A percentile compares a stretch with the other conserved stretches of the same genome.
These are phyloP conservation scores for Penicillium waksmanii DNA, from an alignment of 495 filamentous ascomycete species.

Conservation along the genomic window DNA sequence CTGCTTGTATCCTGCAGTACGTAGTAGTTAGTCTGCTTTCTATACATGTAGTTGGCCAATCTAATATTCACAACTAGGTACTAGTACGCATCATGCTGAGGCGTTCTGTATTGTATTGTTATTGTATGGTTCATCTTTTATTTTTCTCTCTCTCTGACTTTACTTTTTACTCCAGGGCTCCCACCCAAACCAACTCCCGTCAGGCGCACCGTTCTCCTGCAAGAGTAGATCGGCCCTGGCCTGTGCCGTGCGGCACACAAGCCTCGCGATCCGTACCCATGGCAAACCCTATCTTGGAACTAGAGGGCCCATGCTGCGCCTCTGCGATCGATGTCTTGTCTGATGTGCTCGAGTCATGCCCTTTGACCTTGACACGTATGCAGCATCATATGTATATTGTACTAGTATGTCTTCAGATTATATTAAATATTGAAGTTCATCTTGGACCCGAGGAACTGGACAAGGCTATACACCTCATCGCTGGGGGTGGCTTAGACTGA, in stretches of 20 bases:
- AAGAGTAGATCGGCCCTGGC: constrained; percentile 7
- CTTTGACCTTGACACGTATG: background rate
- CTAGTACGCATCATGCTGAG: too few species aligned
- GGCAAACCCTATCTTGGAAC: constrained; percentile 22
- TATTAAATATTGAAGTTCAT: background rate
- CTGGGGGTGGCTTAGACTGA: background rate
- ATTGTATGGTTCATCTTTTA: background rate
- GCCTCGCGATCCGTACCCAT: constrained; percentile 20
- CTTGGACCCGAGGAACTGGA: constrained; percentile 1
- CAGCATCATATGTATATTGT: too few species aligned
- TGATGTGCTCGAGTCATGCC: background rate
- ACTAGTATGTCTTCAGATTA: too few species aligned
- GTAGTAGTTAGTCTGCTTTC: too few species aligned
- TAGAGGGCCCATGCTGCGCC: background rate
- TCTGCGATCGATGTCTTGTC: background rate
- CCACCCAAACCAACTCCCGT: background rate
- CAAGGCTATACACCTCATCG: background rate
- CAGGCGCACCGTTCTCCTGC: background rate
- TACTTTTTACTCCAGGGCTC: background rate
- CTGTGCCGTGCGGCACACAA: constrained; percentile 17
- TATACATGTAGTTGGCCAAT: too few species aligned
- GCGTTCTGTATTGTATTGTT: too few species aligned
- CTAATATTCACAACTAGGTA: too few species aligned
- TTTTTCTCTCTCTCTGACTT: background rate
- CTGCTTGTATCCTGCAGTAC: too few species aligned